A percentile compares a stretch with the other conserved stretches of the same genome.
These are phyloP conservation scores for Scutellaria galericulata DNA, from an alignment of 257 asterid species.

Conservation along the genomic window DNA sequence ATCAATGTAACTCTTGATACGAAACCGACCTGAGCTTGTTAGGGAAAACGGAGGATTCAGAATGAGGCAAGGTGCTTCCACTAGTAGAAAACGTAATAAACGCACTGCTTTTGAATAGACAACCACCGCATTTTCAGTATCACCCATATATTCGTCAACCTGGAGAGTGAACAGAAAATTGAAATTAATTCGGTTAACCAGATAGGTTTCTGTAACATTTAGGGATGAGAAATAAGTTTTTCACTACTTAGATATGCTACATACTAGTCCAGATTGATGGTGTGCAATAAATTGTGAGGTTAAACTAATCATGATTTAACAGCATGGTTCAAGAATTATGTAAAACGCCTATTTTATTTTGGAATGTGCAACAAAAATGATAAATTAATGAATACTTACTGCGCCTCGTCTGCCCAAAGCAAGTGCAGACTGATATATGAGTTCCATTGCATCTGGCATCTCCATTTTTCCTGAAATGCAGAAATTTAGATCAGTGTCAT, in stretches of 20 bases:
- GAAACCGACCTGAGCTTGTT: conserved; percentile 70
- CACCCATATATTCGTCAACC: conserved; percentile 85
- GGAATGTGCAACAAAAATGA: background rate
- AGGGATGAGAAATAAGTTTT: no score
- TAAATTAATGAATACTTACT: conserved; percentile 55
- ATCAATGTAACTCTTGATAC: conserved; percentile 72
- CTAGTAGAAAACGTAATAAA: conserved; percentile 61
- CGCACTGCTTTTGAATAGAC: conserved; percentile 69
- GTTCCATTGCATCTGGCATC: conserved; percentile 98
- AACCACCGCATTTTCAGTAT: conserved; percentile 54
- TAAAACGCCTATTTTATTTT: no score
- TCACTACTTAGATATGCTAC: no score
- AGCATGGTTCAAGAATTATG: background rate
- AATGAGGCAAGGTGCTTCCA: conserved; percentile 77
- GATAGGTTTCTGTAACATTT: background rate
- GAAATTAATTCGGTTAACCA: conserved; percentile 2
- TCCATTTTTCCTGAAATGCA: conserved; percentile 67
- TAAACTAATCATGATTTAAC: background rate
- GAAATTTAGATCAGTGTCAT: conserved; percentile 2
- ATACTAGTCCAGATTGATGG: no score
- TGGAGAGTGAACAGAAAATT: conserved; percentile 36
- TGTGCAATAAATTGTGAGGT: background rate
- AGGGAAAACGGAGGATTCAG: conserved; percentile 89
- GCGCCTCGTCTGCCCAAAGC: conserved; percentile 81
- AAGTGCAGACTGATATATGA: conserved; percentile 85